A percentile compares a stretch with the other conserved stretches of the same genome.
phyloP scores from a whole-genome alignment of 768 basidiomycete species.

The Boletus tylopilopsis region DNA sequence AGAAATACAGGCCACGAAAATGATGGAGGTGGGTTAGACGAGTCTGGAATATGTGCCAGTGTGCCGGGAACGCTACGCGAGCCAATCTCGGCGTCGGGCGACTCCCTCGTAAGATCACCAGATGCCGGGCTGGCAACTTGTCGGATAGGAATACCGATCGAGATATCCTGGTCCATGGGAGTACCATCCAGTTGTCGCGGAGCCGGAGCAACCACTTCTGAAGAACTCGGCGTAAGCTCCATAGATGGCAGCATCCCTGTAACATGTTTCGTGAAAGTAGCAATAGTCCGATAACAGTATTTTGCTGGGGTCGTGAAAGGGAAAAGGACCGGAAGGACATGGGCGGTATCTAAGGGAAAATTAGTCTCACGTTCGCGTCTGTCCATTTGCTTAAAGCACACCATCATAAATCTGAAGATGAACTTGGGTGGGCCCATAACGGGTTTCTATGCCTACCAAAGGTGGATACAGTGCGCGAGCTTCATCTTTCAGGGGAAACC shows the following conservation, averaged over 20 bases:
- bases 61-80: background rate
- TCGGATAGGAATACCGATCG: background rate
- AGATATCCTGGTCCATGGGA: background rate
- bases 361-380: slow-evolving; percentile 16
- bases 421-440: slow-evolving; percentile 65
- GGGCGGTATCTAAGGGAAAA: slow-evolving; percentile 53
- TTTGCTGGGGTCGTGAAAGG: slow-evolving; percentile 76
- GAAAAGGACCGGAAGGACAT: slow-evolving; percentile 71
- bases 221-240: slow-evolving; percentile 8
- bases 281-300: slow-evolving; percentile 76
- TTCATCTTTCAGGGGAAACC: slow-evolving; percentile 49
- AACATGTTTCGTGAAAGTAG: slow-evolving; percentile 63
- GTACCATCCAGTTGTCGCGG: slow-evolving; percentile 1
- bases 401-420: slow-evolving; percentile 95
- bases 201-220: slow-evolving; percentile 1
- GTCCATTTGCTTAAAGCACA: slow-evolving; percentile 21
- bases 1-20: slow-evolving; percentile 12
- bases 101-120: background rate
- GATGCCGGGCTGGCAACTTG: slow-evolving; percentile 5
- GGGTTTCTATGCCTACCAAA: slow-evolving; percentile 50
- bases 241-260: slow-evolving; percentile 42
- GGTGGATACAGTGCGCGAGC: slow-evolving; percentile 52
- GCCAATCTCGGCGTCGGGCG: background rate
- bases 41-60: background rate
- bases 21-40: slow-evolving; percentile 4